Base-by-base conservation (phyloP, 495 filamentous ascomycete genomes). In the Pseudevernia furfuracea region DNA sequence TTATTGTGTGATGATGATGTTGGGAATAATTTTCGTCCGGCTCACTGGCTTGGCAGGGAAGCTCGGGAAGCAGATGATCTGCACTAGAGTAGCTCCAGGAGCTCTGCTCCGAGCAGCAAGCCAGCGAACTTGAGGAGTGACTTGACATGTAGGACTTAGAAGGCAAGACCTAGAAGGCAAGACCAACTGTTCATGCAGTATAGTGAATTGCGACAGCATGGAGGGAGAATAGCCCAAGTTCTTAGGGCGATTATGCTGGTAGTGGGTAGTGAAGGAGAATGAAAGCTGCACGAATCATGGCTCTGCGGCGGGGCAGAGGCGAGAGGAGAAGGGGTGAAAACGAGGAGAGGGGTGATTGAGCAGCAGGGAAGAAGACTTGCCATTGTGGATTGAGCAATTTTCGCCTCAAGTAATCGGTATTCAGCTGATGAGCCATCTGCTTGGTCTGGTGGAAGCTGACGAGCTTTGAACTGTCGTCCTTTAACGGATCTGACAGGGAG, bases 331-430 rank as follows among this genome's bases (percentile, higher is more conserved):
- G 34, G 28, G 25, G 44, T 38, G 32, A 53, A 52, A 19, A 56
- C 36, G 56, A 56, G 44, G n/a, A n/a, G n/a, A n/a, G n/a, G n/a
- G 30, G n/a, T 21, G 44, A 48, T 12, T 23, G 55, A 58, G 39
- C 32, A 32, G 34, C 21, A 44, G 7, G 34, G 46, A 36, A 14
- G 28, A 32, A 58, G 44, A 58, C 62, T 60, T 19, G 58, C 62
- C 62, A 59, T 17, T 64, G 62, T 30, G 62, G 62, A 53, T 59
- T 60, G 5, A 59, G 62, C 43, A 64, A 44, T 14, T 79, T 76
- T 70, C 80, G 78, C 71, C 80, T 80, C 73, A 80, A 67, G 70
- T 84, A 79, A 67, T 83, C 81, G 39, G 79, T 75, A 49, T 82
- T 79, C 52, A 75, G 76, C 68, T 80, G 76, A 71, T 78, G 77